Percentiles rank a stretch among this genome's conserved stretches.
These are phyloP conservation scores for Erythrophleum fordii DNA, from an alignment of 306 rosid species.

Conservation along the genomic window DNA sequence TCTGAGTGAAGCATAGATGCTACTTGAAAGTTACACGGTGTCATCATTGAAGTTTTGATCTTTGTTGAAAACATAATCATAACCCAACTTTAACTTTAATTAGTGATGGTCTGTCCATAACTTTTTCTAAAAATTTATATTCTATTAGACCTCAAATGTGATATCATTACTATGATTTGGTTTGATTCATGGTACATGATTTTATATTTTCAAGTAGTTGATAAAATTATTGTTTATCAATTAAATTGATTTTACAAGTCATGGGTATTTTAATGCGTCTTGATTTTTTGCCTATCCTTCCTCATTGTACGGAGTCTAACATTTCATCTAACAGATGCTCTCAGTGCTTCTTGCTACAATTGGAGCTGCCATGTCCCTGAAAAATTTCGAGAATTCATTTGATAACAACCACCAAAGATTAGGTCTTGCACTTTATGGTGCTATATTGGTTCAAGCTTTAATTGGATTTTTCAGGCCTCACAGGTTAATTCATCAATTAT, in stretches of 20 bases:
- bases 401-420: slow-evolving; percentile 84
- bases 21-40: slow-evolving; percentile 43
- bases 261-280: not conserved
- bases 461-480: slow-evolving; percentile 73
- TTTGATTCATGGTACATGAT: not conserved
- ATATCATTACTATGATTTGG: not conserved
- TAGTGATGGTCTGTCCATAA: slow-evolving; percentile 53
- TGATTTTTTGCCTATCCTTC: not conserved
- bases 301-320: slow-evolving; percentile 26
- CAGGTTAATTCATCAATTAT: slow-evolving; percentile 48
- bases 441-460: slow-evolving; percentile 56
- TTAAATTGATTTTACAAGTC: not conserved
- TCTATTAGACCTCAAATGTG: slow-evolving; percentile 34
- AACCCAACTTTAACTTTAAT: slow-evolving; percentile 61
- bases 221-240: not conserved
- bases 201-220: not conserved
- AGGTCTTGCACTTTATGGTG: slow-evolving; percentile 69
- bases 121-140: slow-evolving; percentile 10
- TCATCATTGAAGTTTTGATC: slow-evolving; percentile 49
- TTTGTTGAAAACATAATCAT: slow-evolving; percentile 52
- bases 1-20: slow-evolving; percentile 24
- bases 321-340: slow-evolving; percentile 56
- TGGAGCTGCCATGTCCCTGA: slow-evolving; percentile 85
- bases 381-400: slow-evolving; percentile 87
- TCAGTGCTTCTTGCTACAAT: slow-evolving; percentile 77